These are phyloP conservation scores for Aegle marmelos DNA, from an alignment of 345 rosid species.

Conservation along the genomic window DNA sequence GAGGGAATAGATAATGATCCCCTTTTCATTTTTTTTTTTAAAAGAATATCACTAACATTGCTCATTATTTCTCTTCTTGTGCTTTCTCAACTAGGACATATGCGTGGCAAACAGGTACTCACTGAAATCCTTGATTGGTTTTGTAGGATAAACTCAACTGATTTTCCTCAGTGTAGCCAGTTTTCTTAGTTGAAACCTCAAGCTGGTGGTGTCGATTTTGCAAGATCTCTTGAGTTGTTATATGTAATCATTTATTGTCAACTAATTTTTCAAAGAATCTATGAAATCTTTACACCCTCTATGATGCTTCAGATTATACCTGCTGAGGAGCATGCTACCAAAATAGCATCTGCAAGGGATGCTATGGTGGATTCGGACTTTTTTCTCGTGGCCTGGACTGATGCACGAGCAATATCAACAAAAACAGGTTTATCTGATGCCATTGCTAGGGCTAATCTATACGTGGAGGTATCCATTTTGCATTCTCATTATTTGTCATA, in stretches of 20 bases:
- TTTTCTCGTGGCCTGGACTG: constrained; percentile 53
- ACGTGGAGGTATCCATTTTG: constrained; percentile 36
- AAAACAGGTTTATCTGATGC: constrained; percentile 49
- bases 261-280: background rate
- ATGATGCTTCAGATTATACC: constrained; percentile 35
- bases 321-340: constrained; percentile 55
- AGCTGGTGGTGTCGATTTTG: background rate
- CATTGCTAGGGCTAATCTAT: constrained; percentile 53
- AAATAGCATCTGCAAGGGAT: constrained; percentile 51
- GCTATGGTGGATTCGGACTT: constrained; percentile 53
- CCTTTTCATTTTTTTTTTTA: background rate
- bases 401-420: constrained; percentile 47
- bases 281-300: too few species aligned
- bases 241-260: background rate
- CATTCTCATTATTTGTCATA: background rate
- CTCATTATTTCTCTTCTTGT: background rate
- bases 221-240: background rate
- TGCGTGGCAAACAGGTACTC: constrained; percentile 55
- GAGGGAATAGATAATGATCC: background rate
- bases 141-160: background rate
- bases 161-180: background rate
- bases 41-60: too few species aligned
- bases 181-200: background rate
- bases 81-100: constrained; percentile 35
- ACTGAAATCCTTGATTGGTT: constrained; percentile 5